Evolutionary conservation across 2,329 filamentous ascomycete genomes (phyloP).

Genomic region (Cordyceps tenuipes): DNA sequence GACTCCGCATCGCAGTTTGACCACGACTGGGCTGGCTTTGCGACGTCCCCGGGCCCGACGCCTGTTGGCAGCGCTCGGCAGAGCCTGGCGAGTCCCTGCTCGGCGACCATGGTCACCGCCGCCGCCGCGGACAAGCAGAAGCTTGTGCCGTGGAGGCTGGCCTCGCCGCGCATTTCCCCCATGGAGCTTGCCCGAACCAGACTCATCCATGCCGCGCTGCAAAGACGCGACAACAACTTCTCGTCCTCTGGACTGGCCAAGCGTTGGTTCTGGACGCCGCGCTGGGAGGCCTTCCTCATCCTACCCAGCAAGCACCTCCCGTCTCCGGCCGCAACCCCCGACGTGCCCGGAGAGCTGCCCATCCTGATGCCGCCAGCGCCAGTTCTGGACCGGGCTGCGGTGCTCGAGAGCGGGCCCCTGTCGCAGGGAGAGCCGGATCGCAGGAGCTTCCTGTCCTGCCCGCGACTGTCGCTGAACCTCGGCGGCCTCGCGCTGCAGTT

Average conservation of each 20-base stretch:
- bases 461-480: slow-evolving; percentile 26
- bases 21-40: neutral
- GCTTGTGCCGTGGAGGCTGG: slow-evolving; percentile 13
- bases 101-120: neutral
- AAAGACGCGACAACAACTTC: slow-evolving; percentile 18
- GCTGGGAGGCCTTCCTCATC: slow-evolving; percentile 30
- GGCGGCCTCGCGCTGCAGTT: slow-evolving; percentile 19
- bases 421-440: neutral
- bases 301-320: slow-evolving; percentile 25
- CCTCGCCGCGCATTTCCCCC: slow-evolving; percentile 26
- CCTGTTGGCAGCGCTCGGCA: neutral
- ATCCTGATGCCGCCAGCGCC: neutral
- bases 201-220: slow-evolving; percentile 25
- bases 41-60: neutral
- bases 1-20: neutral
- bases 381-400: neutral
- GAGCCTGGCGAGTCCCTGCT: neutral
- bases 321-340: neutral
- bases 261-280: slow-evolving; percentile 27
- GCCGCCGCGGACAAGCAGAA: neutral
- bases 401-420: neutral
- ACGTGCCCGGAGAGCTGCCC: neutral
- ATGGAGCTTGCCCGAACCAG: slow-evolving; percentile 33
- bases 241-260: slow-evolving; percentile 25
- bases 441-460: slow-evolving; percentile 14